Evolutionary conservation across 768 basidiomycete species (phyloP).

Genomic region (Auricularia auricula-judae): DNA sequence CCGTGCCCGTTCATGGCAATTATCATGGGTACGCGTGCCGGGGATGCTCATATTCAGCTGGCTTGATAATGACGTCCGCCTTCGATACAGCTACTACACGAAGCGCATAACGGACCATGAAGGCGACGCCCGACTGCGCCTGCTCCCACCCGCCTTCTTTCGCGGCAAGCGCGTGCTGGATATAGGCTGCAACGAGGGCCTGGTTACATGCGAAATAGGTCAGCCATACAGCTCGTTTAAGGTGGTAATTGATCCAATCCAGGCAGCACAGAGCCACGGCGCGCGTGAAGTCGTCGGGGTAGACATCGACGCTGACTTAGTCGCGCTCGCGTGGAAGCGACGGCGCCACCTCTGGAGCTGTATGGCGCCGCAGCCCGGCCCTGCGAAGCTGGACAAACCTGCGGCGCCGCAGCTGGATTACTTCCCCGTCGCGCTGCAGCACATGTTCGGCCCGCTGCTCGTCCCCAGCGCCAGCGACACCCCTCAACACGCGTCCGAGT

Average conservation of each 20-base stretch:
- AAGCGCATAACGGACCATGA: constrained; percentile 42
- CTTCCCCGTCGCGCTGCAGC: constrained; percentile 70
- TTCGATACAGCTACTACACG: constrained; percentile 52
- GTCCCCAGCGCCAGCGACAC: constrained; percentile 28
- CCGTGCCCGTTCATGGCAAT: constrained; percentile 50
- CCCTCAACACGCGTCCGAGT: constrained; percentile 25
- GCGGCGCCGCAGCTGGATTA: constrained; percentile 20
- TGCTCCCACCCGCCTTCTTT: constrained; percentile 48
- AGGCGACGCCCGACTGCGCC: constrained; percentile 52
- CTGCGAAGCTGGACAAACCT: background rate
- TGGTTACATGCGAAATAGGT: constrained; percentile 84
- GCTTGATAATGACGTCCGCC: background rate
- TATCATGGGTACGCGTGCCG: constrained; percentile 48
- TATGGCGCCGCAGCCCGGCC: background rate
- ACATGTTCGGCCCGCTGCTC: constrained; percentile 65
- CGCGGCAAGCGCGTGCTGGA: constrained; percentile 55
- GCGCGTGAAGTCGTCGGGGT: constrained; percentile 68
- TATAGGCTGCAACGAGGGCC: constrained; percentile 80
- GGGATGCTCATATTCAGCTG: background rate
- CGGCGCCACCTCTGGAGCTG: constrained; percentile 58
- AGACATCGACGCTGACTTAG: constrained; percentile 69
- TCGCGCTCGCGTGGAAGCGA: constrained; percentile 67
- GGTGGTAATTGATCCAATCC: constrained; percentile 2
- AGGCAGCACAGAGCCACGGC: constrained; percentile 49
- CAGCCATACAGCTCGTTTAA: constrained; percentile 6